Evolutionary conservation across 2,329 filamentous ascomycete genomes (phyloP).

Genomic region (Madurella mycetomatis): DNA sequence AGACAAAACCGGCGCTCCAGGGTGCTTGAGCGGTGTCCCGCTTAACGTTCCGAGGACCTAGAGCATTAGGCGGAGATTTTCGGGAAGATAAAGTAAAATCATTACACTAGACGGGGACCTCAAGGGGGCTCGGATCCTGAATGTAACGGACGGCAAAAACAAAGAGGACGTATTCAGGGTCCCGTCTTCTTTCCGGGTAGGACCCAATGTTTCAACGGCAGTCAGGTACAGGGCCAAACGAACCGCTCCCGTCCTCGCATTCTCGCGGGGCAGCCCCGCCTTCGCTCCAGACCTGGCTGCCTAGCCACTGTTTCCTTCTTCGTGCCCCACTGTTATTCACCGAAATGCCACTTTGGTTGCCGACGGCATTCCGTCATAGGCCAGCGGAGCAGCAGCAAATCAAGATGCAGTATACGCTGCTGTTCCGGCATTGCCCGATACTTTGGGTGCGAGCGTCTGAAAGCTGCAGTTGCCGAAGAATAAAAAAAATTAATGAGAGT

Average conservation of each 20-base stretch:
- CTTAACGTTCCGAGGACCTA: background rate
- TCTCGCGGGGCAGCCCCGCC: background rate
- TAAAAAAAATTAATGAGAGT: background rate
- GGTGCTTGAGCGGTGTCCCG: background rate
- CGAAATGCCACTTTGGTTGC: slow-evolving; percentile 17
- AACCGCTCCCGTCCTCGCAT: background rate
- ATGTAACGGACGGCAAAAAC: too few species aligned
- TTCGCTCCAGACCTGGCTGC: background rate
- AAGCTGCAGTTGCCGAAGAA: background rate
- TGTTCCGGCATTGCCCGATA: slow-evolving; percentile 26
- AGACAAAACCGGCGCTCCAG: background rate
- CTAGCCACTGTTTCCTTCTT: background rate
- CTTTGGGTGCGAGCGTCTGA: background rate
- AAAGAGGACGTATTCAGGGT: too few species aligned
- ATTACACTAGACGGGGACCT: too few species aligned
- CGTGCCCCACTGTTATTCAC: background rate
- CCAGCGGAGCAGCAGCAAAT: slow-evolving; percentile 8
- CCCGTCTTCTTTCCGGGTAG: too few species aligned
- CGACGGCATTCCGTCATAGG: slow-evolving; percentile 24
- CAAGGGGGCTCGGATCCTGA: too few species aligned
- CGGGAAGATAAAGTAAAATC: background rate
- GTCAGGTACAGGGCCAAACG: background rate
- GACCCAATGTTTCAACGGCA: background rate
- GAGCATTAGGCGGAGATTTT: background rate
- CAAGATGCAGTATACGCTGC: background rate